phyloP scores from a whole-genome alignment of 2,329 filamentous ascomycete species.

The Aureobasidium sp. region DNA sequence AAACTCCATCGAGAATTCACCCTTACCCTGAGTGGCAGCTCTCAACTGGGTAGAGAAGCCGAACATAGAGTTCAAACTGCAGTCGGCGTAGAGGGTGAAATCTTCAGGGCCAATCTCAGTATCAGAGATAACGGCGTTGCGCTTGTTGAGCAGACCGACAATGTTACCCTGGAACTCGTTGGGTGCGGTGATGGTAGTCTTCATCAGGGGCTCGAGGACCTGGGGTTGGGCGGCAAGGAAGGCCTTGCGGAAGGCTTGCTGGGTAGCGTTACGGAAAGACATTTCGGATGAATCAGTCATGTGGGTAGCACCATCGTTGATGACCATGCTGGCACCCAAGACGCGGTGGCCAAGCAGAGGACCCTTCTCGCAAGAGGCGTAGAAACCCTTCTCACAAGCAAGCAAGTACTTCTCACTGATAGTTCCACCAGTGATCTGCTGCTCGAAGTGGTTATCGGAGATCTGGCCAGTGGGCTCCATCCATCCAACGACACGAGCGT shows the following conservation, averaged over 20 bases:
- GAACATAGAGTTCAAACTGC: conserved; percentile 94
- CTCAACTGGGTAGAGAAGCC: conserved; percentile 88
- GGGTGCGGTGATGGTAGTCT: conserved; percentile 91
- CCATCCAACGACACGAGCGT: conserved; percentile 82
- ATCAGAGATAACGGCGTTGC: conserved; percentile 88
- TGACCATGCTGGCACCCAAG: conserved; percentile 79
- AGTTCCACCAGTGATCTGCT: conserved; percentile 78
- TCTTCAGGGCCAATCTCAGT: conserved; percentile 92
- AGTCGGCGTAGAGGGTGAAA: conserved; percentile 87
- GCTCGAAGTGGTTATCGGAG: conserved; percentile 73
- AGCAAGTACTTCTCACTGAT: conserved; percentile 95
- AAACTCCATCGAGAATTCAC: conserved; percentile 98
- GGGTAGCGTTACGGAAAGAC: conserved; percentile 88
- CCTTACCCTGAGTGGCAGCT: conserved; percentile 94
- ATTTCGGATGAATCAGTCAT: conserved; percentile 97
- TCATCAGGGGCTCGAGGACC: conserved; percentile 94
- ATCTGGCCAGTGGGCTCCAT: conserved; percentile 76
- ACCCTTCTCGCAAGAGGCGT: conserved; percentile 72
- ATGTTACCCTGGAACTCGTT: conserved; percentile 97
- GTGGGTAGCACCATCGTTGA: conserved; percentile 95
- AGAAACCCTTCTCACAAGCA: conserved; percentile 93
- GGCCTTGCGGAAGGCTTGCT: conserved; percentile 93
- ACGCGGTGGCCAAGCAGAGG: conserved; percentile 90
- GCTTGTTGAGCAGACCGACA: conserved; percentile 92
- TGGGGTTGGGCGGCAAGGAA: conserved; percentile 75